Base-by-base conservation (phyloP, 2,329 filamentous ascomycete species). In the Stachybotrys chartarum region DNA sequence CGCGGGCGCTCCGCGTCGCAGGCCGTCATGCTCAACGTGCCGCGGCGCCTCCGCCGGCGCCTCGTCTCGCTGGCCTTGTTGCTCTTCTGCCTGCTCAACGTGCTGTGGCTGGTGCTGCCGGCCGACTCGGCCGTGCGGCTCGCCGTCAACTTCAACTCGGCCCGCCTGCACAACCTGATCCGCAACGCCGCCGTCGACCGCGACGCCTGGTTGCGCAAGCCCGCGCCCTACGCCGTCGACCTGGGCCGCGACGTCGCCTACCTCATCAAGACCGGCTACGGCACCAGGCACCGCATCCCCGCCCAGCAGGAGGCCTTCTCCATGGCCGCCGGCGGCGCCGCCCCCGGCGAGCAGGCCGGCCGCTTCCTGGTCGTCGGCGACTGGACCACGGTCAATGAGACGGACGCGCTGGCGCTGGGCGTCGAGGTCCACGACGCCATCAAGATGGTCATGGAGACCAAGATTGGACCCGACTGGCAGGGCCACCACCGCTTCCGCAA, bases 251-350 rank as follows among this genome's bases (percentile, higher is more conserved):
- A 82, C 54, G 72, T 81, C 7, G 77, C 74, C 35, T 71, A 79
- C 58, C 72, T 83, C 52, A 67, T 83, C 59, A 83, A 83, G 67
- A 82, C 79, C 5, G 80, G 80, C 32, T 82, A 79, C 62, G 80
- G 79, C 54, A 82, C 80, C 17, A 73, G 74, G 50, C 66, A 75
- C 52, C 74, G 80, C 14, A 69, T 82, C 31, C 66, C 72, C 5
- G 71, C 74, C 11, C 75, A 78, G 64, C 65, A 82, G 11, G 68
- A 72, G 47, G 78, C 79, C 0, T 69, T 80, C 48, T 55, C 58
- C 17, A 57, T 58, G 11, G 62, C 63, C 16, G 58, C 57, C 8
- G 62, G 62, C 16, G 68, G 66, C n/a, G 63, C 59, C 7, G 70
- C 72, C 49, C 57, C 75, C 55, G 64, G 64, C 47, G 56, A 70